Percentiles rank a stretch among this genome's conserved stretches.
These are phyloP conservation scores for Multifurca ochricompacta DNA, from an alignment of 768 basidiomycete species.

Conservation along the genomic window DNA sequence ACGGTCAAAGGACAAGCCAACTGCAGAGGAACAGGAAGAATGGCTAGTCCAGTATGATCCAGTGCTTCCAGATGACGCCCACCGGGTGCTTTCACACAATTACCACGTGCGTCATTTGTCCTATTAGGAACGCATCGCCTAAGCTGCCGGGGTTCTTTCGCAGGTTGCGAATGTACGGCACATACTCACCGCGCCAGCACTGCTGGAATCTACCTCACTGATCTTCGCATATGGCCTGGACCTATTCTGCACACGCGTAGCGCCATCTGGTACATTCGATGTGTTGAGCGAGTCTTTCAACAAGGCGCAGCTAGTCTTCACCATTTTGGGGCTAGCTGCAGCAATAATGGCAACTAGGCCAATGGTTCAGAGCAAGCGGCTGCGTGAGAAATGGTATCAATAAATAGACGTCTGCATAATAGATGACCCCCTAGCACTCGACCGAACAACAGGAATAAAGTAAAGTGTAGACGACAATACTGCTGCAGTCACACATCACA, in stretches of 20 bases:
- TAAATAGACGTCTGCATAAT: slow-evolving; percentile 25
- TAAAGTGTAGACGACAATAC: too few species aligned
- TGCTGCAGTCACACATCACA: too few species aligned
- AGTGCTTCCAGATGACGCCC: slow-evolving; percentile 60
- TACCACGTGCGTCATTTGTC: slow-evolving; percentile 38
- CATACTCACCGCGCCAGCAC: slow-evolving; percentile 72
- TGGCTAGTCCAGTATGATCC: slow-evolving; percentile 81
- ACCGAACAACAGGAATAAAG: too few species aligned
- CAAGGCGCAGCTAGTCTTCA: slow-evolving; percentile 83
- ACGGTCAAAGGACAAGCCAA: slow-evolving; percentile 68
- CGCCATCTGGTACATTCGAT: slow-evolving; percentile 89
- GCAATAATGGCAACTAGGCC: slow-evolving; percentile 81
- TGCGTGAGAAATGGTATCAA: slow-evolving; percentile 69
- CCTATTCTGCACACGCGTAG: slow-evolving; percentile 77
- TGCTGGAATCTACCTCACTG: slow-evolving; percentile 87
- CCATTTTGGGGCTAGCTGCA: slow-evolving; percentile 57
- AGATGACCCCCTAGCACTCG: too few species aligned
- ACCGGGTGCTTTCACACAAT: slow-evolving; percentile 46
- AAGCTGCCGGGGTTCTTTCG: not conserved
- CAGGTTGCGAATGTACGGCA: slow-evolving; percentile 63
- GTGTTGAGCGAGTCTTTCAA: slow-evolving; percentile 89
- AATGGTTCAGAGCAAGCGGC: slow-evolving; percentile 62
- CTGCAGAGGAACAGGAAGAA: slow-evolving; percentile 75
- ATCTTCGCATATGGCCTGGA: slow-evolving; percentile 85
- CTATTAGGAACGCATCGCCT: not conserved